Base-by-base conservation (phyloP, 768 basidiomycete species). In the Boletus pseudopeckii region DNA sequence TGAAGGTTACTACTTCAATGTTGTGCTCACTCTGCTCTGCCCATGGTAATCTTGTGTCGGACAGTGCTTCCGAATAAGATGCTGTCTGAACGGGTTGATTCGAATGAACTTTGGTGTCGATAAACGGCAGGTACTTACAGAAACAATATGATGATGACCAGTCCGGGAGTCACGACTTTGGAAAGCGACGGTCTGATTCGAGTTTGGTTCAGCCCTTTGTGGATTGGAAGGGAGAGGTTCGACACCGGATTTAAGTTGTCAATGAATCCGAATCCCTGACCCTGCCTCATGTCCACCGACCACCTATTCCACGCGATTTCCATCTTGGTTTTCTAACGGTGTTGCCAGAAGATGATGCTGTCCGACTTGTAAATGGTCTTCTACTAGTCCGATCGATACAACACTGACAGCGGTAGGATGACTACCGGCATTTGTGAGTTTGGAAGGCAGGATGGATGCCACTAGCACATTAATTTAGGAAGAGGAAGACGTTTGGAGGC, bases 221-320 rank as follows among this genome's bases (percentile, higher is more conserved):
- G 51, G 38, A 33, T 41, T 39, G 42, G 36, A 40, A 48, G 40
- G 42, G 37, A 2, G 41, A 41, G 38, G 4, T 53, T 45, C 34
- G 42, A n/a, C 36, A 15, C 41, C n/a, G 1, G 32, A 40, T 50
- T 52, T 40, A 43, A 24, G 47, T 48, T 42, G 52, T 22, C 28
- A 30, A 43, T 41, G 51, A 54, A 30, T 17, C 45, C 41, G 38
- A 59, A 44, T 43, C 38, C 42, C 34, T 48, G 38, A 28, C 45
- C 36, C 43, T 39, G 62, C 64, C 64, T 61, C 64, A 32, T 57
- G 64, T 48, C 39, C 45, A 48, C 40, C 40, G 26, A 51, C 50
- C 45, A 14, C 28, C 50, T 26, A 28, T 44, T 58, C 41, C 51
- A 38, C 45, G 48, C 50, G 40, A 45, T 60, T 66, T 48, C 48